A percentile compares a stretch with the other conserved stretches of the same genome.
Evolutionary conservation across 2,329 filamentous ascomycete species (phyloP).

Genomic region (Reticulascus tulasneorum): DNA sequence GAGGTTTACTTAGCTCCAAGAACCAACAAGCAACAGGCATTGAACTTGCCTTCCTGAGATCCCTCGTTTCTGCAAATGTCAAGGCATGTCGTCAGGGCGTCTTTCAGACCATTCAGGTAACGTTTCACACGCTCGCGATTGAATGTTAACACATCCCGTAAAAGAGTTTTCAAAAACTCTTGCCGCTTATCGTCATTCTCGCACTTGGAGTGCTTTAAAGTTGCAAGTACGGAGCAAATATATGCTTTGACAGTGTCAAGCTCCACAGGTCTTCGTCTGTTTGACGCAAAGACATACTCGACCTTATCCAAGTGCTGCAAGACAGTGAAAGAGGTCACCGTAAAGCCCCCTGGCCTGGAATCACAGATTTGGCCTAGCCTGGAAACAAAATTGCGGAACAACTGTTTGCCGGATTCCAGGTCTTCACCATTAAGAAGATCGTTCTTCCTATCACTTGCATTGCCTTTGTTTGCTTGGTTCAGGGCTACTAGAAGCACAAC

Average conservation of each 20-base stretch:
- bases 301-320: conserved; percentile 20
- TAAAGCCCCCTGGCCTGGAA: conserved; percentile 18
- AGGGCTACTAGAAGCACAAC: conserved; percentile 4
- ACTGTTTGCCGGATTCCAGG: conserved; percentile 13
- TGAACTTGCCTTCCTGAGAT: too few relatives aligned
- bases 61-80: too few relatives aligned
- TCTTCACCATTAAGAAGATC: not conserved
- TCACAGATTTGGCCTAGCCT: conserved; percentile 27
- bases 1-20: too few relatives aligned
- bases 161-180: not conserved
- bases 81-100: not conserved
- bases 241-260: not conserved
- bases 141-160: not conserved
- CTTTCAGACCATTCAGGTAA: not conserved
- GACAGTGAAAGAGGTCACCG: conserved; percentile 24
- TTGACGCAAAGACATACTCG: conserved; percentile 26
- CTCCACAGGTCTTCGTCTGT: conserved; percentile 8
- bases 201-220: not conserved
- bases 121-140: not conserved
- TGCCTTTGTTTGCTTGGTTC: conserved; percentile 1
- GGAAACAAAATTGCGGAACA: conserved; percentile 23
- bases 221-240: not conserved
- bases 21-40: too few relatives aligned
- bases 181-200: not conserved
- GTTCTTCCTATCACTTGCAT: too few relatives aligned